phyloP scores from a whole-genome alignment of 257 asterid species.

The Plantago major region DNA sequence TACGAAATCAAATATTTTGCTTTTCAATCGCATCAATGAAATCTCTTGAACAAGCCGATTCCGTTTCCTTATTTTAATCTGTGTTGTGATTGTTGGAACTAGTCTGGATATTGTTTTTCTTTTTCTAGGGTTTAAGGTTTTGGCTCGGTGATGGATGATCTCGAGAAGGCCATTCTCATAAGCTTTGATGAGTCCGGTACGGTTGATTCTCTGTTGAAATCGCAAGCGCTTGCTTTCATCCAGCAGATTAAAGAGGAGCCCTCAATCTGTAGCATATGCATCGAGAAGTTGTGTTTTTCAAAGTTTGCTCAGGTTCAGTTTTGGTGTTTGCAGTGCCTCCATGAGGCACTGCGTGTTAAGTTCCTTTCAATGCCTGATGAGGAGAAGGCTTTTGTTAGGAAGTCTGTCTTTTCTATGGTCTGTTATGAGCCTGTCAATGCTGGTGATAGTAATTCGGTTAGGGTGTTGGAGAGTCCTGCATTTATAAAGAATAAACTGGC shows the following conservation, averaged over 20 bases:
- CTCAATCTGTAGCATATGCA: conserved; percentile 66
- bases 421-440: conserved; percentile 54
- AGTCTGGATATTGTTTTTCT: too few species aligned
- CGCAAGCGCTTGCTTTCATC: conserved; percentile 66
- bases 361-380: conserved; percentile 61
- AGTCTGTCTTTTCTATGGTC: conserved; percentile 65
- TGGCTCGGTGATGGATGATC: conserved; percentile 67
- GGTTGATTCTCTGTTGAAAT: conserved; percentile 52
- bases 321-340: conserved; percentile 90
- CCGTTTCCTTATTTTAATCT: too few species aligned
- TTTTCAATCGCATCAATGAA: too few species aligned
- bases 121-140: conserved; percentile 44
- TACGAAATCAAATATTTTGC: too few species aligned
- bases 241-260: conserved; percentile 66
- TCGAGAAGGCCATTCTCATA: conserved; percentile 81
- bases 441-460: conserved; percentile 39
- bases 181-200: conserved; percentile 88
- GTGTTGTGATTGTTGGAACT: too few species aligned
- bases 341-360: conserved; percentile 59
- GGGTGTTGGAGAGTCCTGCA: conserved; percentile 68
- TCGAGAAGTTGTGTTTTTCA: conserved; percentile 58
- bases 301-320: conserved; percentile 78
- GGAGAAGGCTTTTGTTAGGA: conserved; percentile 71
- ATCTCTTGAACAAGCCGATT: too few species aligned
- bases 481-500: conserved; percentile 91